Conservation (phyloP, 2,329 filamentous ascomycete species). For the Colletotrichum liriopes region DNA sequence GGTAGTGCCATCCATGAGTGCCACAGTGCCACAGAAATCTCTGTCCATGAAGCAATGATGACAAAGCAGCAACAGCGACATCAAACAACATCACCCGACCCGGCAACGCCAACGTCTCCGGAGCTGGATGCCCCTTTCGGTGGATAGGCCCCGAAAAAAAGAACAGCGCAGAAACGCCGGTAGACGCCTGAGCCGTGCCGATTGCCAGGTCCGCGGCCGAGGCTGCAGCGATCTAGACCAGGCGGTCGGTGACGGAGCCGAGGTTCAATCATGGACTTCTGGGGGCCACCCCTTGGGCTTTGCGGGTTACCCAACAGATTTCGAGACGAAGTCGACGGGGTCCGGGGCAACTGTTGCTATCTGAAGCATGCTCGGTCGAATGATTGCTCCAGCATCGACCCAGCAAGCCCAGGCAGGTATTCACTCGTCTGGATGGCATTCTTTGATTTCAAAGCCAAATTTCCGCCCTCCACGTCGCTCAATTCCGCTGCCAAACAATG, state of each 20-base stretch:
- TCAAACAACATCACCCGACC: not conserved
- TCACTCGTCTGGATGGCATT: constrained; percentile 10
- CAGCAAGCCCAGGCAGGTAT: not conserved
- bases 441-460: constrained; percentile 43
- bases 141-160: constrained; percentile 1
- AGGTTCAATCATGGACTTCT: constrained; percentile 15
- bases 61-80: constrained; percentile 27
- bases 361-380: constrained; percentile 17
- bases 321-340: constrained; percentile 2
- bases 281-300: not conserved
- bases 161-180: constrained; percentile 3
- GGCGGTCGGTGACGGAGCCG: constrained; percentile 26
- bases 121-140: constrained; percentile 28
- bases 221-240: constrained; percentile 22
- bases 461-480: constrained; percentile 10
- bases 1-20: not conserved
- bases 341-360: constrained; percentile 31
- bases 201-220: constrained; percentile 35
- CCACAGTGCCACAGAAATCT: constrained; percentile 21
- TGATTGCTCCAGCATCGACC: constrained; percentile 27
- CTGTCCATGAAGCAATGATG: constrained; percentile 28
- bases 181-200: constrained; percentile 19
- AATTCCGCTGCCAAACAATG: constrained; percentile 16
- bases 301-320: not conserved
- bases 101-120: not conserved